phyloP scores from a whole-genome alignment of 2,329 filamentous ascomycete species.

The Zasmidium angulare region DNA sequence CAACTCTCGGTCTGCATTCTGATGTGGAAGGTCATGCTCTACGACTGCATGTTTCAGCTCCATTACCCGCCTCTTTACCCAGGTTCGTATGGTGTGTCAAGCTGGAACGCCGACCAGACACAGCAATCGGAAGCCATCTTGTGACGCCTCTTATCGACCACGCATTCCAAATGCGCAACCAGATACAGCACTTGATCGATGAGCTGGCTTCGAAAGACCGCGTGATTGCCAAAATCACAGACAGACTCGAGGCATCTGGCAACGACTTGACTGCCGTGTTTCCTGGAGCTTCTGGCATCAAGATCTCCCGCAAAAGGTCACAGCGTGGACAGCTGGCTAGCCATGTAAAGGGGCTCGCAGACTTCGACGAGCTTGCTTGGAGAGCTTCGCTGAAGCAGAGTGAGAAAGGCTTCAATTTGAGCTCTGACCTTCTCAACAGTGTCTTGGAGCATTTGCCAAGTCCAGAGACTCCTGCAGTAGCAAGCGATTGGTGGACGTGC shows the following conservation, averaged over 20 bases:
- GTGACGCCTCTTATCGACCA: slow-evolving; percentile 55
- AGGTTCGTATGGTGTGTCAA: slow-evolving; percentile 66
- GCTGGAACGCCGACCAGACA: slow-evolving; percentile 46
- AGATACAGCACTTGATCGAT: slow-evolving; percentile 50
- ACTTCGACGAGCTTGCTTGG: slow-evolving; percentile 54
- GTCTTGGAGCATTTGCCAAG: slow-evolving; percentile 19
- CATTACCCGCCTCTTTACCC: slow-evolving; percentile 62
- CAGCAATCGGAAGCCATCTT: slow-evolving; percentile 49
- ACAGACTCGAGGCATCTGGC: slow-evolving; percentile 57
- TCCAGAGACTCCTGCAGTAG: background rate
- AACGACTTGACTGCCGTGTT: slow-evolving; percentile 59
- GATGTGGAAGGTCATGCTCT: slow-evolving; percentile 36
- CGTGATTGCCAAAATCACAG: slow-evolving; percentile 57
- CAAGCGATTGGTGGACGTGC: background rate
- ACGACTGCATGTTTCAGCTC: slow-evolving; percentile 56
- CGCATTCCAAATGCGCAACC: slow-evolving; percentile 47
- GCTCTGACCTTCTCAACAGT: slow-evolving; percentile 12
- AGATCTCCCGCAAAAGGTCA: slow-evolving; percentile 43
- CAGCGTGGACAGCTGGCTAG: slow-evolving; percentile 53
- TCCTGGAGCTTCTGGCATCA: slow-evolving; percentile 52
- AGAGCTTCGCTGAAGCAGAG: slow-evolving; percentile 4
- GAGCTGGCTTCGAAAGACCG: slow-evolving; percentile 59
- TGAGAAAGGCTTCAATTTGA: slow-evolving; percentile 3
- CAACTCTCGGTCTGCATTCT: slow-evolving; percentile 34
- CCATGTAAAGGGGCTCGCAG: slow-evolving; percentile 55